Base-by-base conservation (phyloP, 352 stramenopile genomes). In the Globisporangium irregulare region DNA sequence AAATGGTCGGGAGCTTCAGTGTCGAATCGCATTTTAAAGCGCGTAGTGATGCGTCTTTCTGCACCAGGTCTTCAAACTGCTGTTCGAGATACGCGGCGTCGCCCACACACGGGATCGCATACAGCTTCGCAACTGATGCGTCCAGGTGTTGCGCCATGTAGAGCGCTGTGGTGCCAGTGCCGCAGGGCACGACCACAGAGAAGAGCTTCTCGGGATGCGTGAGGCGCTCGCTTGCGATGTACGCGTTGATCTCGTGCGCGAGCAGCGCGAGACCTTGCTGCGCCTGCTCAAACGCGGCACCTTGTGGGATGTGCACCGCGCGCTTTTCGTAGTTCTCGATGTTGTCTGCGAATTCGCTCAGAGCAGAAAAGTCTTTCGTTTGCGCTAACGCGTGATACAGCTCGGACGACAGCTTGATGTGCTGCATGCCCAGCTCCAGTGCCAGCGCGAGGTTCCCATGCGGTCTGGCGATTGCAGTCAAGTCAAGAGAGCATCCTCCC, bases 111-210 rank as follows among this genome's bases (percentile, higher is more conserved):
- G 88, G 88, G 3, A 96, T 76, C 0, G 76, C 75, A 29, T 87
- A 86, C 15, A 96, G 64, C 20, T 77, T 66, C 7, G 87, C 77
- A 22, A 22, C 22, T 15, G 61, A 29, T 10, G 76, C 70, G 27
- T 79, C 27, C 15, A 94, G 58, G 64, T 94, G 76, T 58, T 93
- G 87, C 10, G 85, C 82, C 54, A 96, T 73, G 63, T 94, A 96
- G 61, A 93, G 74, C 14, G 86, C 86, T 3, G 85, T 94, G 0
- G 88, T 93, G 18, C 88, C 88, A 0, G 88, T 96, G 9, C 88
- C 88, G 59, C 79, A 88, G 0, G 88, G 86, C 4, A 96, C 55
- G 14, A 94, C 82, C 15, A 96, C 75, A 0, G 84, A 81, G 53
- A 92, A 90, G 0, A 29, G 38, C 25, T 67, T 75, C n/a, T 2